Evolutionary conservation across 2,329 filamentous ascomycete species (phyloP).

Genomic region (Fusarium tricinctum): DNA sequence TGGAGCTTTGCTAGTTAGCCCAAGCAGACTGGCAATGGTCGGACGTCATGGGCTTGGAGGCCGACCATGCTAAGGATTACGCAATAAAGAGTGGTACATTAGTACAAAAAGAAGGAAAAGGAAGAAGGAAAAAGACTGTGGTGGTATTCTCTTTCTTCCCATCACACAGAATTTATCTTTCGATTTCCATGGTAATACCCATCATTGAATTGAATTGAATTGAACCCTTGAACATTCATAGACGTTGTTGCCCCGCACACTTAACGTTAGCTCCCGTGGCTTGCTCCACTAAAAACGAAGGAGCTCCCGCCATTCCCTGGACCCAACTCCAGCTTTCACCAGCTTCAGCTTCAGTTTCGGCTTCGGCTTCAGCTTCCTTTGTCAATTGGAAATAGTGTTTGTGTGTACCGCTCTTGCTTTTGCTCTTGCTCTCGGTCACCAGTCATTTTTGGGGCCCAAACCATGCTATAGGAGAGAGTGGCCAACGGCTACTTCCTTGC

Average conservation of each 20-base stretch:
- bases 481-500: not conserved
- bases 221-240: not conserved
- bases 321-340: not conserved
- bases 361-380: conserved; percentile 6
- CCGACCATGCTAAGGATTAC: conserved; percentile 37
- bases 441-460: not conserved
- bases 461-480: conserved; percentile 10
- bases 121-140: not conserved
- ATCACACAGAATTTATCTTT: not conserved
- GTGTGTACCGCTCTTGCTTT: not conserved
- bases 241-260: not conserved
- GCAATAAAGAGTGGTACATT: not conserved
- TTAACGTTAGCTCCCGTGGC: conserved; percentile 9
- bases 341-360: not conserved
- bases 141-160: not conserved
- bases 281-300: conserved; percentile 28
- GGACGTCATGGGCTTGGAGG: conserved; percentile 39
- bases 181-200: not conserved
- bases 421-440: not conserved
- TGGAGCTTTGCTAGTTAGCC: conserved; percentile 13
- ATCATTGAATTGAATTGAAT: not conserved
- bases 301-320: conserved; percentile 10
- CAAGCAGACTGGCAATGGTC: not conserved
- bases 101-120: not conserved
- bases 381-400: not conserved